Conservation (phyloP, 2,329 filamentous ascomycete species). For the Purpureocillium takamizusanense region DNA sequence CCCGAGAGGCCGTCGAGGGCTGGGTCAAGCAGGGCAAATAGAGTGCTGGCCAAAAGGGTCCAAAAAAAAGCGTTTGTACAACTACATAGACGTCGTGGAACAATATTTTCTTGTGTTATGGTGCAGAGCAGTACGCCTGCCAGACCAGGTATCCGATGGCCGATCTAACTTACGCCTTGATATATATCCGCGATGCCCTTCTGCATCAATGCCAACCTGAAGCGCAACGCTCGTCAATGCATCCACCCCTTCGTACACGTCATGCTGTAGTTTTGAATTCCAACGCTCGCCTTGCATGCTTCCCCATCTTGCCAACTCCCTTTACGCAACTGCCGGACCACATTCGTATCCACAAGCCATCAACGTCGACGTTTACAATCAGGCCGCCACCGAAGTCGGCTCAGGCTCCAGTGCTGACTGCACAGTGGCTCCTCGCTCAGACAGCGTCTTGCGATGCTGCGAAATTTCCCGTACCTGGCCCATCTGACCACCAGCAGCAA, state of each 20-base stretch:
- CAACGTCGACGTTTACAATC: slow-evolving; percentile 1
- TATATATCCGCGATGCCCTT: too few species aligned
- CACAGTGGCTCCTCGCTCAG: slow-evolving; percentile 19
- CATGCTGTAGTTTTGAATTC: too few species aligned
- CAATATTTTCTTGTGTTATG: slow-evolving; percentile 19
- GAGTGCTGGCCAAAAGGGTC: slow-evolving; percentile 3
- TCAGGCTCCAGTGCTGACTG: slow-evolving; percentile 13
- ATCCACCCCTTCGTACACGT: too few species aligned
- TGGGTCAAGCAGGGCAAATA: slow-evolving; percentile 90
- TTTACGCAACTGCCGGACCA: slow-evolving; percentile 7
- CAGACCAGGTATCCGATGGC: too few species aligned
- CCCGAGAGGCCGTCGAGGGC: slow-evolving; percentile 69
- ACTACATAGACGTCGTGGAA: slow-evolving; percentile 23
- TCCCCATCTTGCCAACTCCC: slow-evolving; percentile 9
- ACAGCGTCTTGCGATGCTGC: slow-evolving; percentile 24
- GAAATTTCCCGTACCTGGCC: slow-evolving; percentile 25
- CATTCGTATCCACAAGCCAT: not conserved
- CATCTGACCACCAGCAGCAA: slow-evolving; percentile 39
- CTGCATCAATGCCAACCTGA: too few species aligned
- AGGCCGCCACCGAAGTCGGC: slow-evolving; percentile 12
- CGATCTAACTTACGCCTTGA: too few species aligned
- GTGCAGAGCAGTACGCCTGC: not conserved
- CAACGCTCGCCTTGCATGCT: too few species aligned
- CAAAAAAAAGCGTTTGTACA: slow-evolving; percentile 23
- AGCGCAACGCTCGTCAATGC: too few species aligned